Evolutionary conservation across 169 alveolate genomes (phyloP), one percentile per base, ranked within the genome.

Genomic region (Plasmodium knowlesi): DNA sequence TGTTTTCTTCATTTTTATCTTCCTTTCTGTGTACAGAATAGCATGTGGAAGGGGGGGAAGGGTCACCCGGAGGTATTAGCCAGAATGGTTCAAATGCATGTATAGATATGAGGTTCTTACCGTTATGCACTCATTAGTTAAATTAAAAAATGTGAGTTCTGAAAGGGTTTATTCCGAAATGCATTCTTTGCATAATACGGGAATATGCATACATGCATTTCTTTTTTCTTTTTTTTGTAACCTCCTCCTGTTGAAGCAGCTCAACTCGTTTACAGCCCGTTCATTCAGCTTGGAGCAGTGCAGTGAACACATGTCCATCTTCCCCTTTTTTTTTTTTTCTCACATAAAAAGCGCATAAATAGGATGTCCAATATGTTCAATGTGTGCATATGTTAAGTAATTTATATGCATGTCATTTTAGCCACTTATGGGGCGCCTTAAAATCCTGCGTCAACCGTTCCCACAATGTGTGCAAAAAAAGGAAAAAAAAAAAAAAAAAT

Each of bases 301-400:
- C 43, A 79, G 30, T 39, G 84, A 41, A 53, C 81, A 30, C 88
- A 78, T 88, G 46, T 88, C 86, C 93, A 88, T 88, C 70, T 54
- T 76, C 22, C 8, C 41, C 73, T 57, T 32, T 32, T 32, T 3
- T 32, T 32, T 32, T 32, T 32, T 32, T 32, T 32, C 3, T 57
- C 73, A 16, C 30, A 57, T 16, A 57, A 57, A n/a, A 22, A 57
- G 30, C 30, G 73, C 30, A 10, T 57, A 19, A n/a, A 5, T 19
- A 57, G 30, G 34, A n/a, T 57, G 30, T 57, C 30, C 73, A 57
- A 57, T 57, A 16, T 57, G 22, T 22, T 57, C 30, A 57, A n/a
- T 57, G 30, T 57, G 8, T 57, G 34, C 10, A 57, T 32, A 22
- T 9, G 25, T 1, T 57, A 22, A 14, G 73, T 22, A n/a, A 57